phyloP scores from a whole-genome alignment of 192 early-diverging fungal genomes.

The Coemansia sp. region DNA sequence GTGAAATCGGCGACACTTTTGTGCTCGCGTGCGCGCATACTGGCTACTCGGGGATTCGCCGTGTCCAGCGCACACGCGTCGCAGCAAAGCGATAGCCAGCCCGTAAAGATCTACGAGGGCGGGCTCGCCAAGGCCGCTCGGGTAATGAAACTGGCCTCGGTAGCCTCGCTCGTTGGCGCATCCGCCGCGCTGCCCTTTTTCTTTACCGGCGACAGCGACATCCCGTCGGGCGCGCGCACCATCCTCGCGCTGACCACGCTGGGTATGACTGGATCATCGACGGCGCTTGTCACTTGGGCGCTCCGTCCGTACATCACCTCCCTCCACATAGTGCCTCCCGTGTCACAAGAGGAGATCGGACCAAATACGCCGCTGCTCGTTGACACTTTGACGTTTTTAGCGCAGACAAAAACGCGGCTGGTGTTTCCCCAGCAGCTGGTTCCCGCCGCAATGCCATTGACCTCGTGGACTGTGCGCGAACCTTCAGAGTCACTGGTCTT shows the following conservation, averaged over 20 bases:
- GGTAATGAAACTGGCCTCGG: constrained; percentile 47
- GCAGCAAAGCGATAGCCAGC: background rate
- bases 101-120: constrained; percentile 23
- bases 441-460: constrained; percentile 29
- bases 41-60: background rate
- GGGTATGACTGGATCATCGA: constrained; percentile 46
- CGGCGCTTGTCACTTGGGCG: constrained; percentile 34
- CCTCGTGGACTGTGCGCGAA: constrained; percentile 26
- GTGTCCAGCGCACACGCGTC: background rate
- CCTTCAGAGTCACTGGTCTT: background rate
- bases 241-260: constrained; percentile 38
- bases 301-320: constrained; percentile 33
- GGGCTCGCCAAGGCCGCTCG: constrained; percentile 33
- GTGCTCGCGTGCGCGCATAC: background rate
- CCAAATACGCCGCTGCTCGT: constrained; percentile 31
- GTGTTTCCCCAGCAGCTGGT: constrained; percentile 31
- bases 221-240: constrained; percentile 33
- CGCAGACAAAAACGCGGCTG: constrained; percentile 17
- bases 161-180: constrained; percentile 40
- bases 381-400: constrained; percentile 39
- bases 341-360: background rate
- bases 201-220: constrained; percentile 41
- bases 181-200: constrained; percentile 43
- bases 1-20: background rate
- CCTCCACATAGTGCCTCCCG: background rate